Base-by-base conservation (phyloP, 257 asterid species). In the Rauvolfia tetraphylla region DNA sequence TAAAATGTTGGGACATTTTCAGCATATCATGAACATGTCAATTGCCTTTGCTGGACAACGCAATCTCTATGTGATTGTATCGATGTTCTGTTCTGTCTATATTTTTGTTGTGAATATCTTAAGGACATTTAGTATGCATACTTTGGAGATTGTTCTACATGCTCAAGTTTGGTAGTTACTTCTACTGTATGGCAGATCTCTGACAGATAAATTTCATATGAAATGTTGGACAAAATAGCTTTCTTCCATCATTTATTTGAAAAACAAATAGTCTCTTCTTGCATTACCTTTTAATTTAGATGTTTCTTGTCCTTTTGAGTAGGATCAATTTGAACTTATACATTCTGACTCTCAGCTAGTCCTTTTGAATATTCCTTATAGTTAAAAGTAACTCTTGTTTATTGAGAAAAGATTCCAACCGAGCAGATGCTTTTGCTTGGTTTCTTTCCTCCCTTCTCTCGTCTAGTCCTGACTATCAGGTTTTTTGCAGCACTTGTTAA, bases 401-500 rank as follows among this genome's bases (percentile, higher is more conserved):
- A 6, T 53, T 22, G 9, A 53, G 59, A 22, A 53, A 53, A 4
- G 59, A 53, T 18, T 22, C 3, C 25, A 53, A 20, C 23, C 68
- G 3, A 62, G 31, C 33, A 14, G 68, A 31, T 63, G 25, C 25
- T 14, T 63, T 63, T 2, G 18, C 11, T 38, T 36, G 25, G 7
- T 38, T 38, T 38, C 51, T 38, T 38, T 38, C 18, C 18, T 51
- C 31, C 6, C 22, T 67, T 67, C 25, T 39, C 31, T 38, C 1
- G 2, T 39, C 20, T 39, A 36, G 20, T 22, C 20, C 23, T 67
- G 48, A 67, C 72, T 22, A 8, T 38, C 7, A 27, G 15, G 57
- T 75, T 71, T 15, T 82, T 77, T 89, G 86, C 89, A 95, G 98
- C 90, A 82, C 80, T 83, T 93, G 83, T 83, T 95, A 39, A 88